phyloP scores from a whole-genome alignment of 2,329 filamentous ascomycete genomes.

The Cladosporium cucumerinum region DNA sequence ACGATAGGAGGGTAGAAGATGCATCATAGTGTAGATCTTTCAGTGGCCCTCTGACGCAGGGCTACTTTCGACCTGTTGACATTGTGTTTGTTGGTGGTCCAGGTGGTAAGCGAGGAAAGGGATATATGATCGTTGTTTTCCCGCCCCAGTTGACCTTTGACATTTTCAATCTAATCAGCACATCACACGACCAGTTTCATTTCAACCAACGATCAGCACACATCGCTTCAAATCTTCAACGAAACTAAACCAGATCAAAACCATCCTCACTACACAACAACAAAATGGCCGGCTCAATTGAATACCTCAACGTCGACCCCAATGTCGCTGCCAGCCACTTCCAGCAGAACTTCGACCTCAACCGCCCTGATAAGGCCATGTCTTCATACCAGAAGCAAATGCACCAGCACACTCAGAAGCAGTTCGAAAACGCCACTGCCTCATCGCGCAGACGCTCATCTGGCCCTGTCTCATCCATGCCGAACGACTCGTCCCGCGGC shows the following conservation, averaged over 20 bases:
- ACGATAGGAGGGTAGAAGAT: background rate
- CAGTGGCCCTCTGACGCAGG: conserved; percentile 12
- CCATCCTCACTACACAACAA: background rate
- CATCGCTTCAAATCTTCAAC: background rate
- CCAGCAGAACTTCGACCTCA: conserved; percentile 42
- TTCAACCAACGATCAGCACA: background rate
- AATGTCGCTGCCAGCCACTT: conserved; percentile 44
- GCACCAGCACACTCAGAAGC: conserved; percentile 50
- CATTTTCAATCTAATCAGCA: background rate
- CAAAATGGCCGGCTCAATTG: conserved; percentile 28
- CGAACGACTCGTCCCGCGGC: conserved; percentile 25
- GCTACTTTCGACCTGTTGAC: background rate
- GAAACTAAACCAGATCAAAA: background rate
- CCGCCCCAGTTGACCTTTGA: background rate
- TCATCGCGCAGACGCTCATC: conserved; percentile 43
- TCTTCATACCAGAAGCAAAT: conserved; percentile 48
- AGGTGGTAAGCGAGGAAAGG: background rate
- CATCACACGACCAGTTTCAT: background rate
- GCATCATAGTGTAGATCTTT: conserved; percentile 15
- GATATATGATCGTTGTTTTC: background rate
- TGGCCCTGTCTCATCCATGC: conserved; percentile 22
- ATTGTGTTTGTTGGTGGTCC: background rate
- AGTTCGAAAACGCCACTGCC: conserved; percentile 45
- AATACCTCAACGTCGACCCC: conserved; percentile 40
- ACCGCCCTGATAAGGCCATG: conserved; percentile 41